Conservation (phyloP, 2,329 filamentous ascomycete genomes). For the Tolypocladium amazonense region DNA sequence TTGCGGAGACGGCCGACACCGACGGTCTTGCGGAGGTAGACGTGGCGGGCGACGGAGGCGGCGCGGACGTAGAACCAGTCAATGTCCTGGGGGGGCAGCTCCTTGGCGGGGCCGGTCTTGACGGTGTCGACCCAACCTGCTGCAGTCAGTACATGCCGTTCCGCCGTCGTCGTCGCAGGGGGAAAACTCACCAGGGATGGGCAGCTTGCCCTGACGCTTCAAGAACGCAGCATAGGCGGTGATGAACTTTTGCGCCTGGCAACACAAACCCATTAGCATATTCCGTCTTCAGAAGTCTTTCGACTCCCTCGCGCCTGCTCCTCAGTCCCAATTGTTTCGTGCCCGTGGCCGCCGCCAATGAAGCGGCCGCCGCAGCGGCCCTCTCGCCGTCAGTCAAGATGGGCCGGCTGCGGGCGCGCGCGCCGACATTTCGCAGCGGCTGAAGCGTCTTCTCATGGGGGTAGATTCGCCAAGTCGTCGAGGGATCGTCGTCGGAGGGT, state of each 20-base stretch:
- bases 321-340: constrained; percentile 16
- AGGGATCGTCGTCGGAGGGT: constrained; percentile 3
- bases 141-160: neutral
- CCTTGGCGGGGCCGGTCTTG: constrained; percentile 94
- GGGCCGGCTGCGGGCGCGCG: neutral
- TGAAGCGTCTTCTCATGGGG: constrained; percentile 5
- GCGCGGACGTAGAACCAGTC: constrained; percentile 95
- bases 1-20: constrained; percentile 96
- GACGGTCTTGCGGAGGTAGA: constrained; percentile 99
- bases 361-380: neutral
- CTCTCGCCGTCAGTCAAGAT: neutral
- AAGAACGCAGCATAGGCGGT: constrained; percentile 76
- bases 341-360: neutral
- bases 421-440: neutral
- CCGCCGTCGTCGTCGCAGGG: neutral
- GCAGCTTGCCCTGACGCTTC: constrained; percentile 90
- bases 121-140: constrained; percentile 98
- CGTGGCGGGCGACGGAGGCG: constrained; percentile 89
- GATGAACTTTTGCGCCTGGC: constrained; percentile 82
- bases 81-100: constrained; percentile 94
- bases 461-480: constrained; percentile 10
- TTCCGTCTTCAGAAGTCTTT: constrained; percentile 66
- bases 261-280: constrained; percentile 51
- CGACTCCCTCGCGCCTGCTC: constrained; percentile 66
- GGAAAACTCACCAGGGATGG: constrained; percentile 64